phyloP scores from a whole-genome alignment of 768 basidiomycete genomes.

The Boletus coccyginus region DNA sequence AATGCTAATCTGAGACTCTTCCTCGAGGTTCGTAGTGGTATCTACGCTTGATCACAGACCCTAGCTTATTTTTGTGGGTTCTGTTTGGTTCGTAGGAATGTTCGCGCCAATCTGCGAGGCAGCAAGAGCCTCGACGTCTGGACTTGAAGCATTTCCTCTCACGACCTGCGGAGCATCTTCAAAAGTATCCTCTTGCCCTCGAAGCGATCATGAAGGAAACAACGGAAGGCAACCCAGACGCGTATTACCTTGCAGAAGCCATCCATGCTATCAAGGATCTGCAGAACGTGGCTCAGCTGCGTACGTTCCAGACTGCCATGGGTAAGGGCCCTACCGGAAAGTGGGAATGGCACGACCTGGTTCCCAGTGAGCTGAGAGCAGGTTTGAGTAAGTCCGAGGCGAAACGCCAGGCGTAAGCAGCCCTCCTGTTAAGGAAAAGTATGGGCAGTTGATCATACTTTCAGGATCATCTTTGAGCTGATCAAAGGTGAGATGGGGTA shows the following conservation, averaged over 20 bases:
- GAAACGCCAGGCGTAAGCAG: slow-evolving; percentile 79
- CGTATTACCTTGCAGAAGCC: slow-evolving; percentile 79
- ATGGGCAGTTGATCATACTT: background rate
- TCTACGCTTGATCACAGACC: background rate
- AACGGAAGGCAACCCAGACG: slow-evolving; percentile 74
- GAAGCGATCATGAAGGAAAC: slow-evolving; percentile 88
- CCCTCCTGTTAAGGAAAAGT: background rate
- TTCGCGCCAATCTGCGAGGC: slow-evolving; percentile 45
- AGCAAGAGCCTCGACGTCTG: slow-evolving; percentile 55
- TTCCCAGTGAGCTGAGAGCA: slow-evolving; percentile 62
- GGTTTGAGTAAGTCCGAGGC: slow-evolving; percentile 67
- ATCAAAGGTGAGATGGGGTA: slow-evolving; percentile 97
- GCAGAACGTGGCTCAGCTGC: slow-evolving; percentile 75
- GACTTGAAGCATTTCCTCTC: slow-evolving; percentile 63
- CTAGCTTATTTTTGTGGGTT: slow-evolving; percentile 1
- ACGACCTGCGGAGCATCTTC: slow-evolving; percentile 61
- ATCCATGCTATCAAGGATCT: slow-evolving; percentile 81
- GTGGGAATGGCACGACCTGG: slow-evolving; percentile 90
- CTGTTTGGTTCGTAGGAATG: slow-evolving; percentile 15
- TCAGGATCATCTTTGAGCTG: slow-evolving; percentile 87
- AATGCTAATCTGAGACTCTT: slow-evolving; percentile 84
- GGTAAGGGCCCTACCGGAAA: slow-evolving; percentile 75
- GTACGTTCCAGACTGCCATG: slow-evolving; percentile 90
- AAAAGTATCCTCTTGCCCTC: slow-evolving; percentile 72
- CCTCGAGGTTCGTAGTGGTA: slow-evolving; percentile 60